Base-by-base conservation (phyloP, 139 green algal genomes). In the Edaphochlamys debaryana region DNA sequence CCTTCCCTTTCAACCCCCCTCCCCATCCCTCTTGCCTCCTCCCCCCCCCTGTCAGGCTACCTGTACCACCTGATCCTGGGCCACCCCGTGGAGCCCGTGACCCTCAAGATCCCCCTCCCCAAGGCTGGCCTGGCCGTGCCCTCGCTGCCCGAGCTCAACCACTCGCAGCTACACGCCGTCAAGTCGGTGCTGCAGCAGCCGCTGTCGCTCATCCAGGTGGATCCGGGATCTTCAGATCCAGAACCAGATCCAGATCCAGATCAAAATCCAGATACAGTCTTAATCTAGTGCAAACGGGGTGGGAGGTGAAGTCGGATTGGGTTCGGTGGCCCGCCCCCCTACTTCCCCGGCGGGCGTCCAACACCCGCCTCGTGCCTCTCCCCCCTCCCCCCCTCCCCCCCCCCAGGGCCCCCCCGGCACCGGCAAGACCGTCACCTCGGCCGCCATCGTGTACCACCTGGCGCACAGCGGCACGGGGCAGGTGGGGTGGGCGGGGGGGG, bases 391-490 rank as follows among this genome's bases (percentile, higher is more conserved):
- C n/a, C 67, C 95, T 32, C 93, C 75, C 60, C 87, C 95, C 30
- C 94, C 90, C 67, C 91, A 97, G 87, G 95, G 97, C 25, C 97
- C 97, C 0, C 97, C 97, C 4, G 97, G 97, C 48, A 99, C 97
- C 0, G 97, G 97, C 80, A 99, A 99, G 93, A 99, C 97, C 0
- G 97, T 99, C 23, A 99, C 97, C 0, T 98, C 93, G 7, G 96
- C 97, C 30, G 94, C 96, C 20, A 94, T 99, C 36, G 96, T 99
- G 56, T 99, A 98, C 90, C 95, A 98, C 83, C 91, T 99, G 74
- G 91, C 93, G 27, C 88, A 91, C 62, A 87, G 89, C 54, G 91
- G 85, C 37, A 86, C 78, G 15, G 78, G 85, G n/a, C 84, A 88
- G 72, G 95, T 99, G 80, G n/a, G n/a, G n/a, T n/a, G n/a, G n/a